phyloP scores from a whole-genome alignment of 1,139 yeast species.

The Taphrina betulina region DNA sequence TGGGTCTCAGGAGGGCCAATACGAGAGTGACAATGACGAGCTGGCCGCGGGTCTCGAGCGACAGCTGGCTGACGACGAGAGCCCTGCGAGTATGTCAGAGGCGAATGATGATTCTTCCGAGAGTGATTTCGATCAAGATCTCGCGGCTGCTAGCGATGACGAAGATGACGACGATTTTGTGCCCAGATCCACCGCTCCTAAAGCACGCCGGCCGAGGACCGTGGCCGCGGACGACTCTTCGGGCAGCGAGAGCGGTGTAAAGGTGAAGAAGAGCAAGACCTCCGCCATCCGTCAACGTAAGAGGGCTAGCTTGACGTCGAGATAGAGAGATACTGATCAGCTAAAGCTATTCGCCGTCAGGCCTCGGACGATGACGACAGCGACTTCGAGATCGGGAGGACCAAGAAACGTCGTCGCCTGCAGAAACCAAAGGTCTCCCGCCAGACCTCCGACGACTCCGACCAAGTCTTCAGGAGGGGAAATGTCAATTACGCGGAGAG shows the following conservation, averaged over 20 bases:
- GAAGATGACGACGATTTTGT: slow-evolving; percentile 23
- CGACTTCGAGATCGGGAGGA: slow-evolving; percentile 18
- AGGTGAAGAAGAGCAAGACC: slow-evolving; percentile 4
- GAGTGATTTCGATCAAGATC: not conserved
- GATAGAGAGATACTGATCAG: no score
- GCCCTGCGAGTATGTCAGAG: not conserved
- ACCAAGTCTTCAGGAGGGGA: slow-evolving; percentile 10
- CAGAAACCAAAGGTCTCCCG: slow-evolving; percentile 4
- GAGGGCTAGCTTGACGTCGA: no score
- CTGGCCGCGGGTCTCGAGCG: slow-evolving; percentile 19
- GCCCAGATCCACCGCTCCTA: slow-evolving; percentile 9
- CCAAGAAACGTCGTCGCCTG: slow-evolving; percentile 18
- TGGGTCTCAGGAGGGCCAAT: no score
- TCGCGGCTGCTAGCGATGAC: not conserved
- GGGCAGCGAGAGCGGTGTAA: slow-evolving; percentile 13
- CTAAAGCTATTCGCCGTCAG: not conserved
- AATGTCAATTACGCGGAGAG: slow-evolving; percentile 27
- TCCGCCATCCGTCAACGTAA: not conserved
- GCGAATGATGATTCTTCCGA: slow-evolving; percentile 13
- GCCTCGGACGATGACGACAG: slow-evolving; percentile 22
- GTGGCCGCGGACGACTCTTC: slow-evolving; percentile 11
- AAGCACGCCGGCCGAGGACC: slow-evolving; percentile 2
- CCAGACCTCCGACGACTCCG: slow-evolving; percentile 9
- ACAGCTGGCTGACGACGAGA: not conserved
- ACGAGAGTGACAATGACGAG: slow-evolving; percentile 5